Evolutionary conservation across 139 green algal species (phyloP), one percentile per base, ranked within the genome.

Genomic region (Marvania coccoides): DNA sequence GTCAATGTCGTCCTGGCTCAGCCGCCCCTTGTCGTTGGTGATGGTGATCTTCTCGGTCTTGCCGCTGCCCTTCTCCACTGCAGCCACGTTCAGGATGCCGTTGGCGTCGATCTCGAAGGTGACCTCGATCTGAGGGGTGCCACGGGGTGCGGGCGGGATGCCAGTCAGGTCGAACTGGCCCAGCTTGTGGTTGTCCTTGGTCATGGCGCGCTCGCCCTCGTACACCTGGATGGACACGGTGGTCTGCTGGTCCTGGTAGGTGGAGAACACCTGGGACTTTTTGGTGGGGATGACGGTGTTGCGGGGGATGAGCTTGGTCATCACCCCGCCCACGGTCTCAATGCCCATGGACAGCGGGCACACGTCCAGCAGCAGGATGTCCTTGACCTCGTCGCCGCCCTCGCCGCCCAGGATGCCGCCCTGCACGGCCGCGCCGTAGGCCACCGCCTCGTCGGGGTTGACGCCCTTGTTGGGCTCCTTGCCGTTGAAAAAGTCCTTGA

Each of bases 211-310:
- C 84, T 97, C 91, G 35, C 91, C 90, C 81, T 93, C 84, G 67
- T 81, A 92, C 35, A 94, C 88, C 81, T 91, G 73, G 67, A 96
- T 96, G 31, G 81, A 86, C 58, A 95, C 90, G 14, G 84, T 93
- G 39, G 78, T 84, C 80, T 99, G 94, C 60, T 98, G 78, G 78
- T 99, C 94, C 79, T 96, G 84, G 85, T 97, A 98, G 12, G 95
- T 99, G 70, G 93, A 95, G 88, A 99, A 99, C 29, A 84, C 88
- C 87, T 98, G 92, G 29, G 71, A 87, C 85, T 99, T 99, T 86
- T 98, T 98, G 69, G 94, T 98, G 61, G 95, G 95, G 40, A 95
- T 89, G 24, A 85, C 81, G 38, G 83, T 91, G 85, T 97, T 96
- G 65, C 92, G 80, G 26, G 80, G 75, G 76, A 97, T 97, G 30